Base-by-base conservation (phyloP, 163 green algal species). In the Prototheca wickerhamii region DNA sequence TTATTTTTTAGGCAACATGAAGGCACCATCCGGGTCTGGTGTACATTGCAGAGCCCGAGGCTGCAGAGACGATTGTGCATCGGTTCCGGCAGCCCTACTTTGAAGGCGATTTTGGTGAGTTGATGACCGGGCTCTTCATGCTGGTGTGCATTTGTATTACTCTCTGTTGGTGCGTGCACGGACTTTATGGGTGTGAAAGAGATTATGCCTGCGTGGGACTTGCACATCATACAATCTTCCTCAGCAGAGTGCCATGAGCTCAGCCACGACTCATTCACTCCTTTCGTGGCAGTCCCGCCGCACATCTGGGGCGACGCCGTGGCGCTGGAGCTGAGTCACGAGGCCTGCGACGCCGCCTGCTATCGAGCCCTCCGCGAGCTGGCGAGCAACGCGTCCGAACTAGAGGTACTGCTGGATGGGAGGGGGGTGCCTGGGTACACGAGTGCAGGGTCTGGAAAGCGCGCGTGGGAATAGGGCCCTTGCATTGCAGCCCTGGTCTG, bases 251-350 rank as follows among this genome's bases (percentile, higher is more conserved):
- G n/a, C n/a, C n/a, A n/a, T n/a, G n/a, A n/a, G n/a, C n/a, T n/a
- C n/a, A n/a, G n/a, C n/a, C n/a, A n/a, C n/a, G n/a, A n/a, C n/a
- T n/a, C 10, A 15, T 44, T 18, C 46, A 21, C 46, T 18, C 46
- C 5, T 25, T 28, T 18, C 18, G 15, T 30, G 15, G 46, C 46
- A 54, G 52, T 66, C 3, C 65, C 65, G 6, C 65, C 65, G 3
- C 65, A 72, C 29, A 72, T 72, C 29, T 66, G 62, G 37, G 65
- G 43, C 32, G 42, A 72, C 40, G 21, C 29, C 29, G 42, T 53
- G 31, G 65, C 65, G 6, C 10, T 52, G 30, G 29, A 61, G 37
- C 29, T 28, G 20, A 61, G 37, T 29, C 12, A 53, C 15, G 26
- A 25, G 18, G 46, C 46, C 0, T 30, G 18, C 6, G 46, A 54